Percentiles rank a stretch among this genome's conserved stretches.
Conservation (phyloP, 345 rosid species). For the Euphorbia peplus region DNA sequence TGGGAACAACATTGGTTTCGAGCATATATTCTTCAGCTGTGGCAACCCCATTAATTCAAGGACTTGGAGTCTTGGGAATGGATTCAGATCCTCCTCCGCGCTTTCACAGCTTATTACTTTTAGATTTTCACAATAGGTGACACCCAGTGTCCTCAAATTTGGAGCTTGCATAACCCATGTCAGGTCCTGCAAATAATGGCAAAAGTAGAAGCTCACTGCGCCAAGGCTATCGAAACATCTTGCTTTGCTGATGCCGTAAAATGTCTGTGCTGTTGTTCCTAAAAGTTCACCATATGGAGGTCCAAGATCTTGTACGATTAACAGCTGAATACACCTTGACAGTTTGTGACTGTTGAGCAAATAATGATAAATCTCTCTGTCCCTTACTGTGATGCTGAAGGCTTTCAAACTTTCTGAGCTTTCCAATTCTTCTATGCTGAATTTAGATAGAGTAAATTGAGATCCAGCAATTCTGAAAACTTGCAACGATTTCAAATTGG, state of each 20-base stretch:
- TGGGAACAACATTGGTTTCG: not conserved
- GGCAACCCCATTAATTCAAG: not conserved
- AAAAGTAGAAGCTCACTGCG: not conserved
- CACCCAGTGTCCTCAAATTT: not conserved
- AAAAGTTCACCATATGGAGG: not conserved
- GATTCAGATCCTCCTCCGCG: not conserved
- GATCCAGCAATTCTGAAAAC: not conserved
- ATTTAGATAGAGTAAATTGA: too few species aligned
- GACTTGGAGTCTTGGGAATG: not conserved
- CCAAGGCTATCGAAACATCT: not conserved
- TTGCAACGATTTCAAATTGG: not conserved
- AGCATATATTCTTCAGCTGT: not conserved
- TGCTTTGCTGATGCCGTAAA: not conserved
- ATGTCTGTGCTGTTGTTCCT: not conserved
- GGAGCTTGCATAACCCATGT: not conserved
- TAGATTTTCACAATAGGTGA: not conserved
- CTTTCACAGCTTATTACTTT: not conserved
- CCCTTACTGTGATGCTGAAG: not conserved
- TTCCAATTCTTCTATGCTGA: not conserved
- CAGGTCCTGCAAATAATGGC: not conserved
- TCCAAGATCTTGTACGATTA: too few species aligned
- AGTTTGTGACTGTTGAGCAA: not conserved
- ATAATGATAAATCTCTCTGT: not conserved
- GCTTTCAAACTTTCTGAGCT: not conserved
- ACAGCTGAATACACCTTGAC: not conserved